Conservation (phyloP, 305 asterid genomes). For the Fraxinus baroniana region DNA sequence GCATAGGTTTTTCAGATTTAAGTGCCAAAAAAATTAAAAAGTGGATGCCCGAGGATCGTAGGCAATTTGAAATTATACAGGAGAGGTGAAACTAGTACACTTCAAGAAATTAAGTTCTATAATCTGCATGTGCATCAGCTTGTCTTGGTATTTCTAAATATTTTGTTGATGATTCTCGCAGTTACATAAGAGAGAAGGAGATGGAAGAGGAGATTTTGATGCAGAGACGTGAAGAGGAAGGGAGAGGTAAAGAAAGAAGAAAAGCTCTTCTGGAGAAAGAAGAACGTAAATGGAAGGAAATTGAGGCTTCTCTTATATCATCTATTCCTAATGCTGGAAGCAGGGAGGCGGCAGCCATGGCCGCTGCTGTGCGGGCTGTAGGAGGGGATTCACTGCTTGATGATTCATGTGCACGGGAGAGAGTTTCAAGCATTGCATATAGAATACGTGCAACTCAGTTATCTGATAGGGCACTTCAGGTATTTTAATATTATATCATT, state of each 20-base stretch:
- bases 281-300: constrained; percentile 99
- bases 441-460: constrained; percentile 93
- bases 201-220: constrained; percentile 98
- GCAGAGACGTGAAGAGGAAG: constrained; percentile 99
- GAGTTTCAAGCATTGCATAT: constrained; percentile 93
- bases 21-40: constrained; percentile 96
- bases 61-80: constrained; percentile 94
- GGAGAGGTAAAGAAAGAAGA: constrained; percentile 97
- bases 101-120: background rate
- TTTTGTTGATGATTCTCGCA: constrained; percentile 35
- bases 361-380: constrained; percentile 99
- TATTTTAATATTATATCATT: constrained; percentile 23
- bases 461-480: constrained; percentile 96
- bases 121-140: constrained; percentile 12
- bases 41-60: constrained; percentile 99
- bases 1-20: constrained; percentile 96
- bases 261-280: constrained; percentile 97
- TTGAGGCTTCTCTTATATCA: constrained; percentile 92
- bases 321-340: constrained; percentile 98
- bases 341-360: constrained; percentile 99
- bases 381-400: constrained; percentile 99
- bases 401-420: constrained; percentile 95
- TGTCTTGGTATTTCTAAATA: constrained; percentile 23
- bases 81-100: constrained; percentile 62
- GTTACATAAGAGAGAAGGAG: constrained; percentile 98